Conservation (phyloP, 306 rosid species). For the Luffa acutangula region DNA sequence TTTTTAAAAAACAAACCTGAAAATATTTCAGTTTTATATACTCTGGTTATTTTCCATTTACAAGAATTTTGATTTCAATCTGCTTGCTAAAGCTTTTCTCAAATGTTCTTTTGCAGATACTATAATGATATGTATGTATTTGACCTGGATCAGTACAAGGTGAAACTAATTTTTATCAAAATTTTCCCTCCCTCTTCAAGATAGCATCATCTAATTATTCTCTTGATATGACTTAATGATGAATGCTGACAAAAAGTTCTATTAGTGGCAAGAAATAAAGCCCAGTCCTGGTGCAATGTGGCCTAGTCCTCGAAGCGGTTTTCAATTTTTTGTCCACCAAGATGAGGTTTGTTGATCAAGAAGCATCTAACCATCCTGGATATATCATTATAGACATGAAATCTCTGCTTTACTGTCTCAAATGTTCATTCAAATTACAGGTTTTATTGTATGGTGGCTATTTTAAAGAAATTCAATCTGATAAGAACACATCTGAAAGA, state of each 20-base stretch:
- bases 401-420: background rate
- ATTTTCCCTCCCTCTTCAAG: constrained; percentile 6
- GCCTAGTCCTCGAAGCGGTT: constrained; percentile 95
- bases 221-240: background rate
- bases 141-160: constrained; percentile 95
- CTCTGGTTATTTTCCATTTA: background rate
- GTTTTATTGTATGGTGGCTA: constrained; percentile 91
- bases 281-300: constrained; percentile 93
- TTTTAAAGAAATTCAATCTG: constrained; percentile 85
- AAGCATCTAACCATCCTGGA: constrained; percentile 1
- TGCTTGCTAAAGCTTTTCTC: background rate
- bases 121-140: constrained; percentile 80
- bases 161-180: constrained; percentile 11
- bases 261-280: constrained; percentile 95
- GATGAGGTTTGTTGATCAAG: constrained; percentile 64
- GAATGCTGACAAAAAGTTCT: constrained; percentile 14
- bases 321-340: constrained; percentile 83
- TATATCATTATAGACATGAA: background rate
- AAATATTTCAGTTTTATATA: background rate
- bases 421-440: constrained; percentile 34
- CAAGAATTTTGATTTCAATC: background rate
- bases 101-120: constrained; percentile 47
- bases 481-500: constrained; percentile 63
- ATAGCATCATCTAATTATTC: constrained; percentile 2
- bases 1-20: background rate